Evolutionary conservation across 768 basidiomycete genomes (phyloP).

Genomic region (Tylopilus plumbeoviolaceoides): DNA sequence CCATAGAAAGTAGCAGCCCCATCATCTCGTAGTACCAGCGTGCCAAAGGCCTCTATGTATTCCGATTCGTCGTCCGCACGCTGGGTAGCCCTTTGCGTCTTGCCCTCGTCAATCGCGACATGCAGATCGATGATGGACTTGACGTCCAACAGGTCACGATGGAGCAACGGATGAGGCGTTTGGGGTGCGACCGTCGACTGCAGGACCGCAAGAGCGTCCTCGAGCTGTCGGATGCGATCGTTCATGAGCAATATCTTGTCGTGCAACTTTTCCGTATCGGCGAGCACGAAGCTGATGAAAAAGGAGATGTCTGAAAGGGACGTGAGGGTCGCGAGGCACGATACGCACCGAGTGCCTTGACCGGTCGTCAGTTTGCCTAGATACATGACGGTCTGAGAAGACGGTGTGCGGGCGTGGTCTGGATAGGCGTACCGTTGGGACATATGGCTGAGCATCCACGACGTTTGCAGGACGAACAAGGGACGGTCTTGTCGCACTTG

Average conservation of each 20-base stretch:
- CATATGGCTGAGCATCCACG: slow-evolving; percentile 76
- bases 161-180: slow-evolving; percentile 58
- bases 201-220: slow-evolving; percentile 58
- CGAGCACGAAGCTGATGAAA: slow-evolving; percentile 56
- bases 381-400: neutral
- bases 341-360: slow-evolving; percentile 65
- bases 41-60: slow-evolving; percentile 68
- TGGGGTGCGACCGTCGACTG: slow-evolving; percentile 42
- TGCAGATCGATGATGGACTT: slow-evolving; percentile 70
- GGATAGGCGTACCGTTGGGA: slow-evolving; percentile 47
- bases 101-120: slow-evolving; percentile 47
- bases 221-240: slow-evolving; percentile 66
- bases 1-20: slow-evolving; percentile 71
- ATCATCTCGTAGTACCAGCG: slow-evolving; percentile 63
- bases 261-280: slow-evolving; percentile 67
- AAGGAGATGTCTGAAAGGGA: neutral
- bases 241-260: slow-evolving; percentile 65
- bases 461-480: slow-evolving; percentile 57
- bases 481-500: slow-evolving; percentile 71
- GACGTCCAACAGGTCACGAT: slow-evolving; percentile 56
- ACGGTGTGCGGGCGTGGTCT: neutral
- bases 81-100: slow-evolving; percentile 24
- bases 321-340: neutral
- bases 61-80: slow-evolving; percentile 38
- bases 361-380: slow-evolving; percentile 65